A percentile compares a stretch with the other conserved stretches of the same genome.
Conservation (phyloP, 2,329 filamentous ascomycete species). For the Endothia cerciana region DNA sequence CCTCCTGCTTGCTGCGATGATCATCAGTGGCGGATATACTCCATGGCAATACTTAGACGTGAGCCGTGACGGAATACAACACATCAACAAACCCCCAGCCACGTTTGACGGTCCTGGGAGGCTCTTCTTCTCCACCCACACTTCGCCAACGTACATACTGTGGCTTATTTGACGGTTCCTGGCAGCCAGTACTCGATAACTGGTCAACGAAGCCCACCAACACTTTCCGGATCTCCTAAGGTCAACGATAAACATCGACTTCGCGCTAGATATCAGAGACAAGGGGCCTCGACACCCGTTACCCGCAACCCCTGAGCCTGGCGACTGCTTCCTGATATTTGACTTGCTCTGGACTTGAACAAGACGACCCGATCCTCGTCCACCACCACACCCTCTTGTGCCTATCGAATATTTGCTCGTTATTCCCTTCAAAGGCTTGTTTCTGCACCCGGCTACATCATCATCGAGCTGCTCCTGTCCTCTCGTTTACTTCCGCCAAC, state of each 20-base stretch:
- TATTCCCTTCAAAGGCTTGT: conserved; percentile 9
- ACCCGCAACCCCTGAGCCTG: conserved; percentile 18
- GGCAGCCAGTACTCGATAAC: conserved; percentile 15
- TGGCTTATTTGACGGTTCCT: conserved; percentile 22
- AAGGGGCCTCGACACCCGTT: conserved; percentile 17
- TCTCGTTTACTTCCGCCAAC: not conserved
- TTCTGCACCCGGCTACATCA: conserved; percentile 16
- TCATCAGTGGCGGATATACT: not conserved
- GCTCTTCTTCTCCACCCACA: conserved; percentile 12
- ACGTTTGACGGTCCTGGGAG: not conserved
- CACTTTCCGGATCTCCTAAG: not conserved
- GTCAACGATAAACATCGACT: conserved; percentile 9
- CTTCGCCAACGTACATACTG: conserved; percentile 17
- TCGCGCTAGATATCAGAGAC: conserved; percentile 17
- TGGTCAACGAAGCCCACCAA: not conserved
- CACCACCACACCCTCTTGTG: not conserved
- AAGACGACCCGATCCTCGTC: conserved; percentile 5
- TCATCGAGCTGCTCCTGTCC: conserved; percentile 4
- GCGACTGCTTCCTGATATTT: not conserved
- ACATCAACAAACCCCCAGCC: no score
- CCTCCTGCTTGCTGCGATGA: not conserved
- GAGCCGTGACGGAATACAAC: conserved; percentile 4
- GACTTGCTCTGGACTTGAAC: not conserved
- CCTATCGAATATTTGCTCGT: not conserved
- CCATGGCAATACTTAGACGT: conserved; percentile 5